These are phyloP conservation scores for Cercospora beticola DNA, from an alignment of 2,329 filamentous ascomycete genomes.

Conservation along the genomic window DNA sequence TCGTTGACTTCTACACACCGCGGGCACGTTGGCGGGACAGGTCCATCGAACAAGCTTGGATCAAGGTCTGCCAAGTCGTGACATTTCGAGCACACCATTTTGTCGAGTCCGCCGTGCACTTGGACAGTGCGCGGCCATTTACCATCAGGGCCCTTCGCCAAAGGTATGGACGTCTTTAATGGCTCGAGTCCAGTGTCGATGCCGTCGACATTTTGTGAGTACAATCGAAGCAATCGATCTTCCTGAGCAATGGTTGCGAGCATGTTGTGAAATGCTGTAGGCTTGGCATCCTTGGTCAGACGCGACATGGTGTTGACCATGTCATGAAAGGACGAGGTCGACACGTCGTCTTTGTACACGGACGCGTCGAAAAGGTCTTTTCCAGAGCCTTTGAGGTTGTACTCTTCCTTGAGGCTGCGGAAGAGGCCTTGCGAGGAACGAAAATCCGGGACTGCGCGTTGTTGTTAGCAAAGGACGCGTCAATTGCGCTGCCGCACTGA, in stretches of 20 bases:
- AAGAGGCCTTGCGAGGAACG: slow-evolving; percentile 90
- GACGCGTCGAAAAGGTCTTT: slow-evolving; percentile 97
- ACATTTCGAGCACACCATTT: slow-evolving; percentile 98
- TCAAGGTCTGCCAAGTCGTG: slow-evolving; percentile 73
- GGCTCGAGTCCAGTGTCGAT: slow-evolving; percentile 83
- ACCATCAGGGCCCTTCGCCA: slow-evolving; percentile 67
- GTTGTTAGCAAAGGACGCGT: slow-evolving; percentile 28
- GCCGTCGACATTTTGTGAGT: slow-evolving; percentile 95
- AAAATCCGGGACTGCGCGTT: slow-evolving; percentile 78
- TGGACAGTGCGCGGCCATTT: slow-evolving; percentile 94
- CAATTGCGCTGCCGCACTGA: slow-evolving; percentile 16
- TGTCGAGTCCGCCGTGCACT: slow-evolving; percentile 86
- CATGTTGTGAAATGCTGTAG: slow-evolving; percentile 90
- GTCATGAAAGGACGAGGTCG: slow-evolving; percentile 87
- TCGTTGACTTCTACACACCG: slow-evolving; percentile 73
- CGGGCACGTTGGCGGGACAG: slow-evolving; percentile 75
- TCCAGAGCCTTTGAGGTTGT: slow-evolving; percentile 88
- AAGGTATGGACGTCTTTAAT: slow-evolving; percentile 74
- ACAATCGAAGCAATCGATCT: slow-evolving; percentile 81
- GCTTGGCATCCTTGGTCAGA: slow-evolving; percentile 72
- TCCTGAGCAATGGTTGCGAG: slow-evolving; percentile 86
- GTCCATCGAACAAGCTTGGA: slow-evolving; percentile 75
- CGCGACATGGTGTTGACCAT: slow-evolving; percentile 90
- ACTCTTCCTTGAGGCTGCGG: slow-evolving; percentile 76
- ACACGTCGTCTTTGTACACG: slow-evolving; percentile 88